Conservation (phyloP, 495 filamentous ascomycete genomes). For the Neurospora sublineolata region DNA sequence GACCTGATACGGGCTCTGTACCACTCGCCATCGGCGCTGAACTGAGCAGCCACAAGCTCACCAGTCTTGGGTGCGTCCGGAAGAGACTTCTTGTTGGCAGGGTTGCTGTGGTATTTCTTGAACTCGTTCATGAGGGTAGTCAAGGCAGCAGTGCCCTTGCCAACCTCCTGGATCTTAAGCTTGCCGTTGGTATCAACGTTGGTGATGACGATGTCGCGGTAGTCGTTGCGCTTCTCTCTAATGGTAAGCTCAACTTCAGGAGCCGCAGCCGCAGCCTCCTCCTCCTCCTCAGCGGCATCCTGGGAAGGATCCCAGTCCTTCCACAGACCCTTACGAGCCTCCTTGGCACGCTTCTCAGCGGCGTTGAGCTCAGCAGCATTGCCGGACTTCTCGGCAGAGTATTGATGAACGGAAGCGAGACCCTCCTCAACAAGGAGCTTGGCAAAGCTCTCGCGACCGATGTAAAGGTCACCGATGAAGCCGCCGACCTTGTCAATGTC, state of each 20-base stretch:
- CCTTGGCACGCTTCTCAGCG: constrained; percentile 80
- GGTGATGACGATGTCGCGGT: constrained; percentile 84
- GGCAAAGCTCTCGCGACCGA: constrained; percentile 93
- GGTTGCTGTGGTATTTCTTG: constrained; percentile 69
- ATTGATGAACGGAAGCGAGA: constrained; percentile 77
- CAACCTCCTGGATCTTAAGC: constrained; percentile 82
- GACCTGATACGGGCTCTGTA: constrained; percentile 85
- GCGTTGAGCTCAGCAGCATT: constrained; percentile 78
- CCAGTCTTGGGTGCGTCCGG: constrained; percentile 76
- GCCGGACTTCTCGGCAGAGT: constrained; percentile 91
- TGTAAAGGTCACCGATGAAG: constrained; percentile 89
- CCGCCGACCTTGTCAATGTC: constrained; percentile 92
- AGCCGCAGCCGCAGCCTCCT: constrained; percentile 35
- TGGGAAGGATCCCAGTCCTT: constrained; percentile 83
- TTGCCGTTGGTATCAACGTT: constrained; percentile 66
- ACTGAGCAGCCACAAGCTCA: constrained; percentile 80
- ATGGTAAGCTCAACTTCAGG: constrained; percentile 29
- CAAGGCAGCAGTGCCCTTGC: constrained; percentile 68
- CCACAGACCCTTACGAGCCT: constrained; percentile 79
- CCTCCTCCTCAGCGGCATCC: constrained; percentile 48
- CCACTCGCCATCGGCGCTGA: constrained; percentile 79
- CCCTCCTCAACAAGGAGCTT: constrained; percentile 92
- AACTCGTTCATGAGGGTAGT: constrained; percentile 81
- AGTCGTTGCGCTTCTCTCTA: constrained; percentile 62
- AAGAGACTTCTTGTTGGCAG: constrained; percentile 58